These are phyloP conservation scores for Vigna unguiculata DNA, from an alignment of 306 rosid species.

Conservation along the genomic window DNA sequence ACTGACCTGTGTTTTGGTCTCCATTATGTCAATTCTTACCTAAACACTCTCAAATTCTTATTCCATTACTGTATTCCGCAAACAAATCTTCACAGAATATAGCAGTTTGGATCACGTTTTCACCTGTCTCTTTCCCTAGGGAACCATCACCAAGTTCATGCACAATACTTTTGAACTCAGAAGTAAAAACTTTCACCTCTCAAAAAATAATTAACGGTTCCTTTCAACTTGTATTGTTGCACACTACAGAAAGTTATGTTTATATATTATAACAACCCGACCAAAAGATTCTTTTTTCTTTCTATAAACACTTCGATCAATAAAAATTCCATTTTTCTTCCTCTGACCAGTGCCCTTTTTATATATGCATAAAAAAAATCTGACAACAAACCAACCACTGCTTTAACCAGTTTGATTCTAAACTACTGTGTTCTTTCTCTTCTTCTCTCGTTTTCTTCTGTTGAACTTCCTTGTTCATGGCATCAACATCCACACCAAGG, in stretches of 20 bases:
- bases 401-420: slow-evolving; percentile 20
- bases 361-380: background rate
- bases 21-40: slow-evolving; percentile 36
- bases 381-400: slow-evolving; percentile 45
- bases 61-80: background rate
- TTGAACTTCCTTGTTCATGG: slow-evolving; percentile 41
- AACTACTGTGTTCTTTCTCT: background rate
- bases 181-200: slow-evolving; percentile 4
- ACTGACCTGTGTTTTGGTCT: slow-evolving; percentile 40
- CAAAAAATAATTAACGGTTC: background rate
- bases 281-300: slow-evolving; percentile 29
- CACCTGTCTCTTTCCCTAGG: background rate
- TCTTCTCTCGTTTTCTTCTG: background rate
- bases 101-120: slow-evolving; percentile 29
- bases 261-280: background rate
- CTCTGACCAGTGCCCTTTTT: slow-evolving; percentile 26
- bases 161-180: background rate
- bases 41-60: background rate
- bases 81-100: background rate
- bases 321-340: slow-evolving; percentile 39
- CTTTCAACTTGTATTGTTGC: slow-evolving; percentile 10
- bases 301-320: slow-evolving; percentile 13
- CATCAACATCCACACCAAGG: slow-evolving; percentile 49
- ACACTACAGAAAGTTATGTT: background rate
- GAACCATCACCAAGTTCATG: slow-evolving; percentile 29